These are phyloP conservation scores for Diaporthe citrichinensis DNA, from an alignment of 2,329 filamentous ascomycete genomes.

Conservation along the genomic window DNA sequence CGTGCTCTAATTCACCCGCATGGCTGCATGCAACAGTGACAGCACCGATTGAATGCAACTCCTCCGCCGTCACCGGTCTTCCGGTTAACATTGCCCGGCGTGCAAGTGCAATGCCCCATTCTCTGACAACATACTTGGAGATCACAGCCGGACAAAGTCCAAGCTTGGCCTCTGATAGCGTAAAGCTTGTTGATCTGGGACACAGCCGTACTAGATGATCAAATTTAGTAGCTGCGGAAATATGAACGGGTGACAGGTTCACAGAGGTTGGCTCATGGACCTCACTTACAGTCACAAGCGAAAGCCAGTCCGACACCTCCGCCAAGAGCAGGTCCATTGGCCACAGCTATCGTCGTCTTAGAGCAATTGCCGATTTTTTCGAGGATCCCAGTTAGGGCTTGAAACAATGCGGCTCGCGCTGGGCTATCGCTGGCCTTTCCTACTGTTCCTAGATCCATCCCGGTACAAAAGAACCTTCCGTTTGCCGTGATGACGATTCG, in stretches of 20 bases:
- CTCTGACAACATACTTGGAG: neutral
- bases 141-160: neutral
- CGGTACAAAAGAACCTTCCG: neutral
- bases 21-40: neutral
- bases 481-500: neutral
- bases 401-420: neutral
- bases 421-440: too few species aligned
- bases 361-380: neutral
- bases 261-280: neutral
- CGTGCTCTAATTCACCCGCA: neutral
- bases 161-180: neutral
- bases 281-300: slow-evolving; percentile 6
- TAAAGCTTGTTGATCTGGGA: neutral
- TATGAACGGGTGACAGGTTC: neutral
- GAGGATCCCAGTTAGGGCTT: neutral
- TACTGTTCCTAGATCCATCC: neutral
- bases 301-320: neutral
- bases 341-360: neutral
- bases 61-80: neutral
- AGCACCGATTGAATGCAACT: neutral
- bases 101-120: neutral
- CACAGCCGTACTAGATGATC: neutral
- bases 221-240: neutral
- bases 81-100: slow-evolving; percentile 1
- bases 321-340: neutral